Evolutionary conservation across 108 stramenopile species (phyloP), one percentile per base, ranked within the genome.

Genomic region (Nitzschia putrida): DNA sequence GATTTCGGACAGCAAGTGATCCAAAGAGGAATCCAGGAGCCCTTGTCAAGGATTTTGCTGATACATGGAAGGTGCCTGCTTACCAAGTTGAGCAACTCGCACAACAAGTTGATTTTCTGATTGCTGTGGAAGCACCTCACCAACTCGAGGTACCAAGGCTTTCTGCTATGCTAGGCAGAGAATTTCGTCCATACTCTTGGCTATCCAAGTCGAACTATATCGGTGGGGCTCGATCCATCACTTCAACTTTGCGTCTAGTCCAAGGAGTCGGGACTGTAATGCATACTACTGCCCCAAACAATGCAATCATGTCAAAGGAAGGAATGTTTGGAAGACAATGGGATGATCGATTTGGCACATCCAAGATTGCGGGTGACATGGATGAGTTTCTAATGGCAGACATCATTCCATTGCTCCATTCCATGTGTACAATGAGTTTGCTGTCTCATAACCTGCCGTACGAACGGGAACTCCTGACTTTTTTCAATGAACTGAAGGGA

Each of bases 321-420:
- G 80, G 79, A 40, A 68, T 65, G 25, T 84, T 84, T 72, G 83
- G 80, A 23, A 38, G 12, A 16, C 57, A 34, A 8, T 25, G 51
- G 24, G 74, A 65, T 29, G 53, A 63, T 18, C 5, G 18, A 0
- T 3, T 5, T 0, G 9, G 34, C 24, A 43, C 75, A 0, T 37
- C 45, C 8, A 84, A 74, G 52, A 80, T 78, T 42, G 55, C 37
- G 23, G 53, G 72, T 7, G 83, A 84, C 42, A 23, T 84, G 49
- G 83, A 84, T 57, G 83, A 81, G 64, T 56, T 81, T 2, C 43
- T 84, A 3, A 84, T 84, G 83, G 24, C 74, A 11, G 72, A 78
- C 40, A 64, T 84, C 29, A 50, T 84, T 12, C 83, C 83, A 2
- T 11, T 52, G 13, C 72, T 64, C 61, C 25, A 64, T 26, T 25